phyloP scores from a whole-genome alignment of 164 flowering plant species.

The Hamamelis virginiana region DNA sequence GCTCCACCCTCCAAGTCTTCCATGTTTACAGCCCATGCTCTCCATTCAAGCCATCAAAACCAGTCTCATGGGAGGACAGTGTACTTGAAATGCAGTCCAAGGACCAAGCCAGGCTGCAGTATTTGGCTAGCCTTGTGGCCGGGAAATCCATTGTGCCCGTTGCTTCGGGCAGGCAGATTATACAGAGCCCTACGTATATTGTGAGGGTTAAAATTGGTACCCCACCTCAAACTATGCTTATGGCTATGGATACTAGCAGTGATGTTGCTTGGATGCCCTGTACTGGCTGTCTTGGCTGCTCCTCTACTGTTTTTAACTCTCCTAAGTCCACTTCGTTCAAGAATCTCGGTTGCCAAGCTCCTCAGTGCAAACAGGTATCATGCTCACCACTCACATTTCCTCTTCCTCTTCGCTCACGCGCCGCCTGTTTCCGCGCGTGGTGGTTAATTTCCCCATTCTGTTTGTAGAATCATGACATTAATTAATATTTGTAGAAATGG shows the following conservation, averaged over 20 bases:
- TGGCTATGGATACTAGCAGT: conserved; percentile 87
- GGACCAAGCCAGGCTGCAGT: conserved; percentile 43
- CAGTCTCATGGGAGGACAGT: conserved; percentile 40
- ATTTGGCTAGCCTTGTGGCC: conserved; percentile 34
- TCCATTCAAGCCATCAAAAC: conserved; percentile 34
- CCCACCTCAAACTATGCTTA: conserved; percentile 67
- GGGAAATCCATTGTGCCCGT: conserved; percentile 59
- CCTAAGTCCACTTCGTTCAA: conserved; percentile 57
- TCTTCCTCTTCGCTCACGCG: no score
- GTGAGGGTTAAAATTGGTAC: conserved; percentile 71
- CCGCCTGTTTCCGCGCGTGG: no score
- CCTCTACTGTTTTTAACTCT: conserved; percentile 43
- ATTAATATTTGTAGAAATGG: no score
- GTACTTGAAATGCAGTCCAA: conserved; percentile 38
- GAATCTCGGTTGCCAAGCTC: conserved; percentile 47
- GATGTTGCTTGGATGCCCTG: conserved; percentile 95
- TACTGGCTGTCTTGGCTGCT: conserved; percentile 77
- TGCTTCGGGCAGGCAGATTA: conserved; percentile 66
- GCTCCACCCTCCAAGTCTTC: conserved; percentile 53
- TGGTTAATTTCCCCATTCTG: no score
- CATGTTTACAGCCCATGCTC: conserved; percentile 62
- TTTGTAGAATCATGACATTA: no score
- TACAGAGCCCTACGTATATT: conserved; percentile 74
- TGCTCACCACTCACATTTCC: neutral
- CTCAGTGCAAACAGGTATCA: conserved; percentile 77